Percentiles rank a stretch among this genome's conserved stretches.
Conservation (phyloP, 495 filamentous ascomycete genomes). For the Trichoderma gamsii region DNA sequence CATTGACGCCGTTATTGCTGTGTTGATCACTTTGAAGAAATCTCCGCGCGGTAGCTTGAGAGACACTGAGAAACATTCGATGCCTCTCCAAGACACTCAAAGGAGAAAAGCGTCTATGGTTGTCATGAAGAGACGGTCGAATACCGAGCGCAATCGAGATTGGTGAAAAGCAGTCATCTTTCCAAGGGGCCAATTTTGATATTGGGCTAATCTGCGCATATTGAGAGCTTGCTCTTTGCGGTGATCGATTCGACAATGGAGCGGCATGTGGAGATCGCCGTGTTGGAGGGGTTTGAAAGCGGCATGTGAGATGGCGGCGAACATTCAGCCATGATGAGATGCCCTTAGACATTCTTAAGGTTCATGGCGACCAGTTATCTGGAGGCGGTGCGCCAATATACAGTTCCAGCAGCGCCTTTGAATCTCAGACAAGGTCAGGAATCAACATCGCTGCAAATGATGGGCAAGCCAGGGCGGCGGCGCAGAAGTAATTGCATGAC, state of each 20-base stretch:
- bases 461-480: background rate
- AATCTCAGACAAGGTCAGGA: background rate
- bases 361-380: conserved; percentile 14
- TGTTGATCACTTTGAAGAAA: background rate
- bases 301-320: conserved; percentile 1
- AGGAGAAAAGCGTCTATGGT: background rate
- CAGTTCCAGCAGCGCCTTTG: background rate
- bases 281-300: conserved; percentile 11
- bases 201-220: background rate
- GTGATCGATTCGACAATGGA: background rate
- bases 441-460: background rate
- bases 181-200: background rate
- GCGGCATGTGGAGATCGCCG: conserved; percentile 1
- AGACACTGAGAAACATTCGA: background rate
- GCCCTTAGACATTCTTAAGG: conserved; percentile 15
- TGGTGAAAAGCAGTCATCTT: background rate
- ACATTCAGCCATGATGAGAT: conserved; percentile 14
- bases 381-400: conserved; percentile 5
- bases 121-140: background rate
- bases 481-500: conserved; percentile 15
- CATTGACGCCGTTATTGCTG: background rate
- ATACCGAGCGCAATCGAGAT: background rate
- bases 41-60: background rate
- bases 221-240: background rate
- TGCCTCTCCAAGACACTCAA: background rate